Evolutionary conservation across 2,329 filamentous ascomycete genomes (phyloP), one percentile per base, ranked within the genome.

Genomic region (Periconia digitata): DNA sequence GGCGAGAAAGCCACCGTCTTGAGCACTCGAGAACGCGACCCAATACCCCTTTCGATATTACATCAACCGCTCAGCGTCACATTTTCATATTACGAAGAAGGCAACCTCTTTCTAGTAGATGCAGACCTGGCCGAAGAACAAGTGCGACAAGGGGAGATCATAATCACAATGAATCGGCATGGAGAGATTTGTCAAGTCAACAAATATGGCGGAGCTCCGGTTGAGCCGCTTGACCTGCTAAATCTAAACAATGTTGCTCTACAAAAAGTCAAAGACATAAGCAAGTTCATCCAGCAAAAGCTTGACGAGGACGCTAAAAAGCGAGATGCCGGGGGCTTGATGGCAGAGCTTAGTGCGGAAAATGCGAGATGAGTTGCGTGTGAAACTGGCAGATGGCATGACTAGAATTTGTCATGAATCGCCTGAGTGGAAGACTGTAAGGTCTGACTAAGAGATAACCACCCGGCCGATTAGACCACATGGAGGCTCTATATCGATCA

Each of bases 11-110:
- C 96, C 55, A 95, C 88, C 1, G 84, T 97, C 37, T 95, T 92
- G 74, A 89, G 86, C 2, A 73, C 87, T 3, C 85, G 88, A 12
- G 92, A 99, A 76, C 82, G 94, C 54, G 92, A 96, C 55, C 92
- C 92, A 0, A 90, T 96, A 39, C 86, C 90, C 40, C 79, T 99
- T 53, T 91, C 89, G 61, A 90, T 96, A 77, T 82, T 96, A 56
- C 94, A 97, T 73, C 88, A 90, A 59, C 94, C 94, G 1, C 86
- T 96, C 46, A 95, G 92, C 66, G 80, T 96, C 39, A 95, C 91
- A 0, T 95, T 95, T 72, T 89, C 85, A 62, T 92, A 91, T 66
- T 96, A 88, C 56, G 80, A 87, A 23, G 83, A 86, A 29, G 89
- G 85, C 5, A 86, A 88, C 57, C 79, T 86, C 13, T 81, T 89